phyloP scores from a whole-genome alignment of 192 early-diverging fungal genomes.

The Phlyctochytrium arcticum region DNA sequence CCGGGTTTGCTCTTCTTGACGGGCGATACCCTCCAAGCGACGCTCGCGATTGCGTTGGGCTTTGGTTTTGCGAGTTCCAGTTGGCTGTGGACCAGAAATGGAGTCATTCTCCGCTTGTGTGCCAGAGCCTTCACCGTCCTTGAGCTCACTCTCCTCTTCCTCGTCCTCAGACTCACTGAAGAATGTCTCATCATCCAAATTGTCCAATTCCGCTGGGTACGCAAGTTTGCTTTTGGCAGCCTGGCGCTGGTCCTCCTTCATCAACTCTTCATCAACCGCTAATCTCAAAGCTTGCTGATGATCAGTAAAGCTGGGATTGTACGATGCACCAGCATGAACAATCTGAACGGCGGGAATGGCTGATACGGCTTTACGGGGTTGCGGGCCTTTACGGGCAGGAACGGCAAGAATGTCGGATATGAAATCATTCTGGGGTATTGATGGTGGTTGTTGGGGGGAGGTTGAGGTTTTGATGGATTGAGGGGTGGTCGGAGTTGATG shows the following conservation, averaged over 20 bases:
- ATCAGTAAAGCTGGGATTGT: constrained; percentile 78
- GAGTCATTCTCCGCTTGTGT: not conserved
- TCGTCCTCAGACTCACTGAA: constrained; percentile 35
- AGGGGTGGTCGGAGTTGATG: no score
- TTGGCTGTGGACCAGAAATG: not conserved
- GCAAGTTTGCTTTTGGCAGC: constrained; percentile 31
- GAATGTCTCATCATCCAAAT: constrained; percentile 44
- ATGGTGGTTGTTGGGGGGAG: no score
- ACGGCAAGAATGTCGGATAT: no score
- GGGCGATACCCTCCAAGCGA: constrained; percentile 3
- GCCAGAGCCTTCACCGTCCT: constrained; percentile 9
- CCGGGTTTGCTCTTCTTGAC: constrained; percentile 20
- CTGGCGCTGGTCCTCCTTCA: constrained; percentile 29
- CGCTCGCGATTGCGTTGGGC: constrained; percentile 31
- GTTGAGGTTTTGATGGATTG: no score
- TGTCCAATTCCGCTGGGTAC: constrained; percentile 47
- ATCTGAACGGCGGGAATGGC: constrained; percentile 64
- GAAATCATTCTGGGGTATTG: no score
- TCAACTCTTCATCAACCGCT: constrained; percentile 45
- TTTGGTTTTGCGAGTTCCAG: constrained; percentile 22
- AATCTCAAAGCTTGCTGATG: constrained; percentile 59
- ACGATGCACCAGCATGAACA: constrained; percentile 83
- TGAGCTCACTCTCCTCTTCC: constrained; percentile 31
- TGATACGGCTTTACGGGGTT: no score
- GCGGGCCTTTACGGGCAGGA: no score